phyloP scores from a whole-genome alignment of 805 yeast genomes.

The Nakazawaea holstii region DNA sequence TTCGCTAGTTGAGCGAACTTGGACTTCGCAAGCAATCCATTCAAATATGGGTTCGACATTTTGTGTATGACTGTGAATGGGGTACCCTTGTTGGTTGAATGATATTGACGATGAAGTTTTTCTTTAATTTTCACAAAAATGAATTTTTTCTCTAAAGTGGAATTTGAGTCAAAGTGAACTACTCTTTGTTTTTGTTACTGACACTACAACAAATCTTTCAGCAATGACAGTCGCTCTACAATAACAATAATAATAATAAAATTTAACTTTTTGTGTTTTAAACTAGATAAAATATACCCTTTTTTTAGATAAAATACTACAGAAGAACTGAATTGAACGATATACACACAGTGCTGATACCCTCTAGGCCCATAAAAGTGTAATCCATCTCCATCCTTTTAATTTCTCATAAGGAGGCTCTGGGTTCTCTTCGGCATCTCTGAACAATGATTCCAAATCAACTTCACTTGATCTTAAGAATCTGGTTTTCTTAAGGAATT shows the following conservation, averaged over 20 bases:
- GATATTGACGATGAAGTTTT: background rate
- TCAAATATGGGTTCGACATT: constrained; percentile 8
- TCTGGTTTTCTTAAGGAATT: constrained; percentile 25
- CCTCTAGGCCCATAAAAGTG: constrained; percentile 13
- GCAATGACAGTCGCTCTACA: too few relatives aligned
- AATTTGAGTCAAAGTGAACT: too few relatives aligned
- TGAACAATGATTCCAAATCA: constrained; percentile 30
- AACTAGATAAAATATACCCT: too few relatives aligned
- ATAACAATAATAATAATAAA: too few relatives aligned
- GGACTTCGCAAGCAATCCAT: constrained; percentile 14
- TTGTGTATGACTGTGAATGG: background rate
- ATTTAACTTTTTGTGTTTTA: too few relatives aligned
- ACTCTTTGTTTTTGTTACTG: background rate
- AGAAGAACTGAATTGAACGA: too few relatives aligned
- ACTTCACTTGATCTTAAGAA: constrained; percentile 31
- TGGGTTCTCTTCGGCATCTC: constrained; percentile 26
- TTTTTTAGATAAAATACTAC: too few relatives aligned
- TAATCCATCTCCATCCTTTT: constrained; percentile 14
- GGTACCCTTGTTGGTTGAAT: too few relatives aligned
- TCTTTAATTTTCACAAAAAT: background rate
- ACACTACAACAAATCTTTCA: background rate
- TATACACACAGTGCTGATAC: too few relatives aligned
- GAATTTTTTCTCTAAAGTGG: background rate
- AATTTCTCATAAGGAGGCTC: constrained; percentile 17
- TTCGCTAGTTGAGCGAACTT: constrained; percentile 29